phyloP scores from a whole-genome alignment of 768 basidiomycete species.

The Kwoniella pini region DNA sequence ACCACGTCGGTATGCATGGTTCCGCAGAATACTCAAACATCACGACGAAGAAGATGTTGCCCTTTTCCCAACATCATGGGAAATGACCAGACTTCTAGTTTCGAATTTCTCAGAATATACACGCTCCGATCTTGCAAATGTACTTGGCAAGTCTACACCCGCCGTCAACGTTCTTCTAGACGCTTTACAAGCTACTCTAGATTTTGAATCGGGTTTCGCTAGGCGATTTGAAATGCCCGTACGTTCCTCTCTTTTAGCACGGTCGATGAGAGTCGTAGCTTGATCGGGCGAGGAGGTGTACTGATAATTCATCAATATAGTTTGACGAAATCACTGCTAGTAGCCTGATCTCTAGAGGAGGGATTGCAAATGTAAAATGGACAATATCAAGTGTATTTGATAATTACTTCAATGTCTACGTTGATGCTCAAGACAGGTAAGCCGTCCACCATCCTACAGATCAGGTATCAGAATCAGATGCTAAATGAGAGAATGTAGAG shows the following conservation, averaged over 20 bases:
- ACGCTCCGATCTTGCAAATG: constrained; percentile 79
- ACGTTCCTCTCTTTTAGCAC: constrained; percentile 68
- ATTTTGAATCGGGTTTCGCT: constrained; percentile 79
- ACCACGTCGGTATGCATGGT: constrained; percentile 91
- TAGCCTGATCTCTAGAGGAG: constrained; percentile 14
- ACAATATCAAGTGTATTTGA: constrained; percentile 89
- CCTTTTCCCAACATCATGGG: constrained; percentile 84
- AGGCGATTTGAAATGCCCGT: constrained; percentile 77
- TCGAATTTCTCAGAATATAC: constrained; percentile 90
- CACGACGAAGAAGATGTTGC: constrained; percentile 84
- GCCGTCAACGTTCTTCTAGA: constrained; percentile 80
- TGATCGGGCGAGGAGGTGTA: too few species aligned
- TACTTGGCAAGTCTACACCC: constrained; percentile 75
- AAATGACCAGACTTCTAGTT: constrained; percentile 74
- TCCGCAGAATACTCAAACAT: constrained; percentile 74
- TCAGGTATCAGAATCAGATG: background rate
- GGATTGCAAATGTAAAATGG: constrained; percentile 52
- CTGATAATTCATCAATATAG: constrained; percentile 13
- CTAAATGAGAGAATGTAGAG: constrained; percentile 61
- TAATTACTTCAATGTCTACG: constrained; percentile 85
- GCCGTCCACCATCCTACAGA: constrained; percentile 19
- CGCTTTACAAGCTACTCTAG: constrained; percentile 76
- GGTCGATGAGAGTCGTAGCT: constrained; percentile 73
- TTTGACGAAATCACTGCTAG: constrained; percentile 41
- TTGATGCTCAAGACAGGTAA: constrained; percentile 94